phyloP scores from a whole-genome alignment of 225 moss, liverwort and hornwort species.

The Sphagnum contortum region DNA sequence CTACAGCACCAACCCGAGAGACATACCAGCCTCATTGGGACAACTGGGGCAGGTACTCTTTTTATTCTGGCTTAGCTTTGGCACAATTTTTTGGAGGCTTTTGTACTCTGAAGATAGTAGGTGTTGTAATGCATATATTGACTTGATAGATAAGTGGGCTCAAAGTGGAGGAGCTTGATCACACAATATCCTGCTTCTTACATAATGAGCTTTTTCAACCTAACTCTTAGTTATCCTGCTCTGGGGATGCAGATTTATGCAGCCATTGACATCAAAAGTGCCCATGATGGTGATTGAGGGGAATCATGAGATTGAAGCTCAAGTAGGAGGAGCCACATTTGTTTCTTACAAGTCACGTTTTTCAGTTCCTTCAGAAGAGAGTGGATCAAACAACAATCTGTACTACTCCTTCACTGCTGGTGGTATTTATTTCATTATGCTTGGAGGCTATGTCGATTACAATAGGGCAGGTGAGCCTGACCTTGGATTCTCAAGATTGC shows the following conservation, averaged over 20 bases:
- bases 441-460: conserved; percentile 75
- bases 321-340: conserved; percentile 46
- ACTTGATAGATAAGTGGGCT: too few species aligned
- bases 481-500: background rate
- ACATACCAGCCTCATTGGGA: conserved; percentile 82
- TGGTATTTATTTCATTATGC: conserved; percentile 74
- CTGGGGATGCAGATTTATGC: conserved; percentile 47
- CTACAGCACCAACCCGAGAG: conserved; percentile 56
- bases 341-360: conserved; percentile 65
- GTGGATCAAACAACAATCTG: conserved; percentile 55
- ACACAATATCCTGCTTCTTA: too few species aligned
- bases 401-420: conserved; percentile 81
- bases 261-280: conserved; percentile 42
- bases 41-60: conserved; percentile 59
- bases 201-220: too few species aligned
- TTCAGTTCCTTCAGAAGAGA: conserved; percentile 57
- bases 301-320: conserved; percentile 76
- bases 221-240: too few species aligned
- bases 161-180: too few species aligned
- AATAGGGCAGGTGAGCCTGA: conserved; percentile 36
- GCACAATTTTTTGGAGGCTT: too few species aligned
- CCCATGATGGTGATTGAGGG: conserved; percentile 90
- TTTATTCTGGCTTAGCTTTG: too few species aligned
- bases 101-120: too few species aligned
- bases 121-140: too few species aligned